phyloP scores from a whole-genome alignment of 805 yeast species.

The Barnettozyma botsteinii region DNA sequence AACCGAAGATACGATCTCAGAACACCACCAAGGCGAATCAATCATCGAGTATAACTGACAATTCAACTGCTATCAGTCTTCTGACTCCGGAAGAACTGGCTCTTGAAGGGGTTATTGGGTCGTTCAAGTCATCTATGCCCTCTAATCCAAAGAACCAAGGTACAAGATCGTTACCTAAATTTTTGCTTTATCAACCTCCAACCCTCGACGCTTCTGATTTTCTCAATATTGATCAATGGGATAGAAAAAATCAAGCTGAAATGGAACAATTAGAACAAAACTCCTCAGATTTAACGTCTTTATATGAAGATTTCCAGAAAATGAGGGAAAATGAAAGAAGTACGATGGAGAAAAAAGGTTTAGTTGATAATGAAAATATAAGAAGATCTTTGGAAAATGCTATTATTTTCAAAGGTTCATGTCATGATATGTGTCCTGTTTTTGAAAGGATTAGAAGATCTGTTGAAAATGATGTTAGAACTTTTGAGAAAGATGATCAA shows the following conservation, averaged over 20 bases:
- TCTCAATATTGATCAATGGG: slow-evolving; percentile 54
- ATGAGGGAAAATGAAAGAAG: slow-evolving; percentile 71
- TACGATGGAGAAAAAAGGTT: slow-evolving; percentile 71
- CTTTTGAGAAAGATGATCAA: slow-evolving; percentile 58
- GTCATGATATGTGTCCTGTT: slow-evolving; percentile 91
- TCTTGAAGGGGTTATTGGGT: slow-evolving; percentile 21
- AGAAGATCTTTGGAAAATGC: slow-evolving; percentile 86
- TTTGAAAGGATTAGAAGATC: slow-evolving; percentile 87
- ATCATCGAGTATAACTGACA: background rate
- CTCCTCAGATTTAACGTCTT: slow-evolving; percentile 56
- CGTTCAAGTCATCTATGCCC: slow-evolving; percentile 14
- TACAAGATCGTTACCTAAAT: slow-evolving; percentile 30
- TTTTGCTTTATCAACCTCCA: slow-evolving; percentile 33
- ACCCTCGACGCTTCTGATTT: slow-evolving; percentile 26
- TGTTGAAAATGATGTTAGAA: slow-evolving; percentile 79
- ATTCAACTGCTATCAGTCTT: too few relatives aligned
- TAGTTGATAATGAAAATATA: slow-evolving; percentile 83
- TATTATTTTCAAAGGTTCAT: slow-evolving; percentile 79
- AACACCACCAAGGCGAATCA: background rate
- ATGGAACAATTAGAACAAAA: slow-evolving; percentile 48
- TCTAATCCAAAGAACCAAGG: slow-evolving; percentile 8
- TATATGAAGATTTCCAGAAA: slow-evolving; percentile 69
- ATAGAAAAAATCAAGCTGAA: slow-evolving; percentile 58
- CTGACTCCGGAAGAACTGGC: slow-evolving; percentile 7
- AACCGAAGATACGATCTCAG: background rate